Conservation (phyloP, 129 eudicot genomes). For the Smallanthus sonchifolius region DNA sequence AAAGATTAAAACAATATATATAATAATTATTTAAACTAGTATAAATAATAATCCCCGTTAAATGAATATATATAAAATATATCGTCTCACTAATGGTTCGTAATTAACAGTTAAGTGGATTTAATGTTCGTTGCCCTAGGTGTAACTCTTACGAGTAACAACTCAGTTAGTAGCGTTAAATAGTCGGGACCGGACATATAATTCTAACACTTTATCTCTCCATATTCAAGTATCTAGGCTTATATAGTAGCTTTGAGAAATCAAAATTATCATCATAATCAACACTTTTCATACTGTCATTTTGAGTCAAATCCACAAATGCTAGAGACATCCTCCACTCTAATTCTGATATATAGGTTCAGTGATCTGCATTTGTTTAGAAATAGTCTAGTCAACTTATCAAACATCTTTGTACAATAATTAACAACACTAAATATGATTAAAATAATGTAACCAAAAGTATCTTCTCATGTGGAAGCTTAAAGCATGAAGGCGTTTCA, state of each 20-base stretch:
- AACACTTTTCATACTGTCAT: conserved; percentile 29
- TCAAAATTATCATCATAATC: conserved; percentile 51
- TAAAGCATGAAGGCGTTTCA: conserved; percentile 77
- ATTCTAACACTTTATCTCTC: conserved; percentile 74
- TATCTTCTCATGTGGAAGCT: conserved; percentile 94
- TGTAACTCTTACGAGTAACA: too few species aligned
- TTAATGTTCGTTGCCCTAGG: too few species aligned
- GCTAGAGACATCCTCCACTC: conserved; percentile 41
- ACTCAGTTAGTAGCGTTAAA: too few species aligned
- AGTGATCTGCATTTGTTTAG: conserved; percentile 30
- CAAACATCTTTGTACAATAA: background rate
- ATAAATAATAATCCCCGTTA: too few species aligned
- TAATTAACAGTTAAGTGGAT: too few species aligned
- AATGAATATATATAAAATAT: too few species aligned
- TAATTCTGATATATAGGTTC: conserved; percentile 1
- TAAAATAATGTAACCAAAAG: conserved; percentile 69
- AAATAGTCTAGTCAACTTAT: background rate
- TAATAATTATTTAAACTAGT: too few species aligned
- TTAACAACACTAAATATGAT: background rate
- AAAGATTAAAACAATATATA: too few species aligned
- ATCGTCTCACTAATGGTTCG: too few species aligned
- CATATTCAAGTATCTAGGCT: conserved; percentile 62
- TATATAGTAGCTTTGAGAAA: conserved; percentile 58
- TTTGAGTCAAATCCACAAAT: conserved; percentile 43
- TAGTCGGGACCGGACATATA: too few species aligned